Evolutionary conservation across 208 protist genomes (phyloP), one percentile per base, ranked within the genome.

Genomic region (Strigomonas culicis): DNA sequence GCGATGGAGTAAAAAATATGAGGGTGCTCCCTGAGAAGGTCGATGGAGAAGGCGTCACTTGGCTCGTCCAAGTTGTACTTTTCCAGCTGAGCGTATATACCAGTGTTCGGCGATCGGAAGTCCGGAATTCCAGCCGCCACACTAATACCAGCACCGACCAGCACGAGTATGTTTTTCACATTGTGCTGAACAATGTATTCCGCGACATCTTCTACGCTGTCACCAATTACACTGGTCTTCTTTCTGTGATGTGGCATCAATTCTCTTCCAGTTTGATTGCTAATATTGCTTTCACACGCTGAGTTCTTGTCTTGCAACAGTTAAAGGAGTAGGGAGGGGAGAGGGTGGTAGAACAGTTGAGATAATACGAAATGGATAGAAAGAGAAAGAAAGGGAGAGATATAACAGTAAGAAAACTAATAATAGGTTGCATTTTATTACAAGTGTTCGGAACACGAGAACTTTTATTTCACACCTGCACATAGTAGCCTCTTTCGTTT

Each of bases 111-210:
- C 6, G 94, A 96, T 65, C 97, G 87, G 59, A 98, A 99, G 70
- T 98, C 95, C 13, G 96, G 95, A 60, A 99, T 98, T 28, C 97
- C 97, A 0, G 93, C 92, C 11, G 77, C 90, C 1, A 97, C 93
- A 51, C 87, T 97, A 19, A 90, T 87, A 21, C 97, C 97, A 0
- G 97, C 95, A 22, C 97, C 97, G 21, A 81, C 69, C 31, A 98
- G 66, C 6, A 98, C 84, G 13, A 98, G 73, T 28, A 98, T 84
- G n/a, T 93, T 95, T 30, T 61, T 66, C 22, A 92, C 75, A 44
- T 91, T 70, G 19, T 80, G 70, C 17, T 39, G 7, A n/a, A 66
- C 19, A 60, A 98, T 94, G 66, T 91, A 88, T 3, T 64, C 27
- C 0, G 88, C 85, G 22, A 97, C 47, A 4, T 68, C 27, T 13